Evolutionary conservation across 1,284 basidiomycete genomes (phyloP).

Genomic region (Cryptococcus depauperatus): DNA sequence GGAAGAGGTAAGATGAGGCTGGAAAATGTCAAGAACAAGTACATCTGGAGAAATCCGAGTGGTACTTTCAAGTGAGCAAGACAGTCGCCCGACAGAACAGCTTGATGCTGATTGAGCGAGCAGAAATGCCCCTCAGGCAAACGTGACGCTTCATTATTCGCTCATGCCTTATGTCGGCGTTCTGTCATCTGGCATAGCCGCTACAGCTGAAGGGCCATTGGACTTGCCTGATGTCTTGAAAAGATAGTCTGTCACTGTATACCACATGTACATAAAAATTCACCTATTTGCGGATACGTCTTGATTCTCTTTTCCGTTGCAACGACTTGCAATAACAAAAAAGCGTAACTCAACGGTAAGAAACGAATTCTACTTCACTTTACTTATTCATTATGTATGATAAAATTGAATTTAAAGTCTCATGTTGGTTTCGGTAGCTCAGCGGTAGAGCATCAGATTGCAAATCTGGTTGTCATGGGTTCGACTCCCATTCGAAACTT

Average conservation of each 20-base stretch:
- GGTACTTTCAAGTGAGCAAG: conserved; percentile 42
- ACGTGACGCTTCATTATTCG: conserved; percentile 43
- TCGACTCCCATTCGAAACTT: background rate
- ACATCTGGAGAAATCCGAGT: conserved; percentile 37
- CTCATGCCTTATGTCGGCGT: conserved; percentile 47
- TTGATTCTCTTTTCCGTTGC: background rate
- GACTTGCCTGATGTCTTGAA: conserved; percentile 23
- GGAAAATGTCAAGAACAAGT: conserved; percentile 39
- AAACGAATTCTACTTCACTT: background rate
- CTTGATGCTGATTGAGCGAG: background rate
- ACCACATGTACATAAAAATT: background rate
- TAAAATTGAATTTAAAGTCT: too few species aligned
- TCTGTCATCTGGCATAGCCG: conserved; percentile 40
- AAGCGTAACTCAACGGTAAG: background rate
- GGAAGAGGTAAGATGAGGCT: conserved; percentile 35
- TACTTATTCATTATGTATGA: background rate
- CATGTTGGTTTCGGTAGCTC: too few species aligned
- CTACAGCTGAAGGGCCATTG: conserved; percentile 33
- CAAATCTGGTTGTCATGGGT: background rate
- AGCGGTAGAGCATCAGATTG: background rate
- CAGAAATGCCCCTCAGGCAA: conserved; percentile 36
- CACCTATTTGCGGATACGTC: background rate
- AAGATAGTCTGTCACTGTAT: conserved; percentile 9
- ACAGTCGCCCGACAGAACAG: background rate
- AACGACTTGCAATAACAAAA: background rate